Evolutionary conservation across 2,329 filamentous ascomycete species (phyloP).

Genomic region (Aspergillus eucalypticola): DNA sequence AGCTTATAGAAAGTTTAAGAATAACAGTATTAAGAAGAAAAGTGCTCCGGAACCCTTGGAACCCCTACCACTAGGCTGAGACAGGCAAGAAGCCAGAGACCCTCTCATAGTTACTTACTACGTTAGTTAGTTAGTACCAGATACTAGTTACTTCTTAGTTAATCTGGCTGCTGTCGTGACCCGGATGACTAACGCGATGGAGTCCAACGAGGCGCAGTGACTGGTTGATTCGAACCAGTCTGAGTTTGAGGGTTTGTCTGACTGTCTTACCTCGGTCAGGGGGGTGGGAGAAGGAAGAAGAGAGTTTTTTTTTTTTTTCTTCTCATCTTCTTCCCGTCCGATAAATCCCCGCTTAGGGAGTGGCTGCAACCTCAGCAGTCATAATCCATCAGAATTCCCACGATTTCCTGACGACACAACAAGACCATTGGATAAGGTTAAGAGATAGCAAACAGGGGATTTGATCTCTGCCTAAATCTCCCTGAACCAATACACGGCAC

Average conservation of each 20-base stretch:
- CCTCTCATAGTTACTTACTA: background rate
- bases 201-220: background rate
- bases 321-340: background rate
- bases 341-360: background rate
- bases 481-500: background rate
- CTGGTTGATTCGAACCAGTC: no score
- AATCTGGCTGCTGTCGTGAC: background rate
- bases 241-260: no score
- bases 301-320: no score
- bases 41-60: background rate
- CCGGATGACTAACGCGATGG: background rate
- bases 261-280: background rate
- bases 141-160: no score
- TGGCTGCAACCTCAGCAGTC: no score
- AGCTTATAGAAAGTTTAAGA: background rate
- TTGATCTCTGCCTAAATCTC: constrained; percentile 2
- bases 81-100: background rate
- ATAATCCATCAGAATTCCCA: no score
- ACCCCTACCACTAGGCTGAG: background rate
- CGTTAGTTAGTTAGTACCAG: no score
- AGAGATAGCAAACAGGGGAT: background rate
- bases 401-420: no score
- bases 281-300: background rate
- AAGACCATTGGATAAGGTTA: background rate
- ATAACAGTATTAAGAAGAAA: no score